A percentile compares a stretch with the other conserved stretches of the same genome.
These are phyloP conservation scores for Sporobolomyces phaffii DNA, from an alignment of 768 basidiomycete species.

Conservation along the genomic window DNA sequence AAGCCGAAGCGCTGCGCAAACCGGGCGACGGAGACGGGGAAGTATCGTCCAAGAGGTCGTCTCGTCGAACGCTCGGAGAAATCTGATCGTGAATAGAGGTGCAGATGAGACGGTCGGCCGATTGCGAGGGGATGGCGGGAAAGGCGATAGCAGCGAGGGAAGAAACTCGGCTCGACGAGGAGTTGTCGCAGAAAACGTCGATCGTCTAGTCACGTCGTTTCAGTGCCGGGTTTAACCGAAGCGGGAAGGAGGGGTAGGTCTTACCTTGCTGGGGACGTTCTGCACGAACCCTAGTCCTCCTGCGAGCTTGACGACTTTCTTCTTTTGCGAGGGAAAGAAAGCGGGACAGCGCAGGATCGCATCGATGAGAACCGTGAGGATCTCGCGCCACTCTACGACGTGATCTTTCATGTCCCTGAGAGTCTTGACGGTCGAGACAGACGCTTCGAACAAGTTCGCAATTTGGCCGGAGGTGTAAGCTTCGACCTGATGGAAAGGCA, in stretches of 20 bases:
- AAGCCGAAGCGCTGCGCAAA: background rate
- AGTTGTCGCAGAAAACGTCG: background rate
- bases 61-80: no score
- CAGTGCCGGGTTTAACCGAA: no score
- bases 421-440: constrained; percentile 28
- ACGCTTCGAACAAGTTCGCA: constrained; percentile 19
- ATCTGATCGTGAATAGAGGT: no score
- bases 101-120: no score
- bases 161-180: background rate
- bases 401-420: constrained; percentile 1
- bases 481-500: constrained; percentile 18
- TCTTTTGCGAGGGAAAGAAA: constrained; percentile 7
- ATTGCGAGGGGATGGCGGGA: background rate
- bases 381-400: constrained; percentile 13
- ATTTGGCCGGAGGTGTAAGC: constrained; percentile 18
- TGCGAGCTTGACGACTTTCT: constrained; percentile 8
- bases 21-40: background rate
- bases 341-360: constrained; percentile 21
- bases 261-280: background rate
- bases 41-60: background rate
- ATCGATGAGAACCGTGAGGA: constrained; percentile 21
- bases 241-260: background rate
- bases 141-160: background rate
- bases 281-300: constrained; percentile 5
- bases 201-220: background rate